Evolutionary conservation across 164 flowering plant species (phyloP), one percentile per base, ranked within the genome.

Genomic region (Cinnamomum chago): DNA sequence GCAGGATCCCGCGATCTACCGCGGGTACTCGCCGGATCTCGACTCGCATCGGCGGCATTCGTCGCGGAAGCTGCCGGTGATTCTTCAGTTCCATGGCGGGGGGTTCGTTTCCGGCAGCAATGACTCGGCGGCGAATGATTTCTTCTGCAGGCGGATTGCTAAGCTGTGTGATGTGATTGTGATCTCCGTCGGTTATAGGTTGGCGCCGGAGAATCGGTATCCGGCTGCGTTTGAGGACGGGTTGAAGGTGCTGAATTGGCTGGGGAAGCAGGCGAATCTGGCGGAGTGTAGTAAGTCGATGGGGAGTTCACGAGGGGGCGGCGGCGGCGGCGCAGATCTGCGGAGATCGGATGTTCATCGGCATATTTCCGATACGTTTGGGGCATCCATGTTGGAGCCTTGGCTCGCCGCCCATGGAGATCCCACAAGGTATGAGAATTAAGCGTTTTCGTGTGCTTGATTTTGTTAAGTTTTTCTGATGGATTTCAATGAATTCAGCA

Each of bases 341-440:
- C 22, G 71, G 88, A 92, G 83, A 67, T 78, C 85, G 0, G 93
- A 94, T 76, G 79, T 52, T 30, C 83, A 79, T 72, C 60, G 90
- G 77, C 91, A 88, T 72, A 81, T 92, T 60, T 88, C 84, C 0
- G 98, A 96, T 81, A 78, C 90, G 0, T 94, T 96, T 73, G 99
- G 99, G 35, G 89, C 97, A 0, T 94, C 98, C 0, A 84, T 94
- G 97, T 94, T 96, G 28, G 99, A 96, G 81, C 98, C 99, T 3
- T 96, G 99, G 99, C 76, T 96, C 81, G 98, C 99, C 73, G 92
- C 94, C 65, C 99, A 96, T 85, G 99, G 91, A 5, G 95, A 96
- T 86, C 98, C 97, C 1, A 84, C 98, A 47, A 96, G 99, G 99
- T 94, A 58, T 72, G 76, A 35, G n/a, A 50, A 58, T 74, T 60